A percentile compares a stretch with the other conserved stretches of the same genome.
Evolutionary conservation across 768 basidiomycete genomes (phyloP).

Genomic region (Cyclocybe cylindracea): DNA sequence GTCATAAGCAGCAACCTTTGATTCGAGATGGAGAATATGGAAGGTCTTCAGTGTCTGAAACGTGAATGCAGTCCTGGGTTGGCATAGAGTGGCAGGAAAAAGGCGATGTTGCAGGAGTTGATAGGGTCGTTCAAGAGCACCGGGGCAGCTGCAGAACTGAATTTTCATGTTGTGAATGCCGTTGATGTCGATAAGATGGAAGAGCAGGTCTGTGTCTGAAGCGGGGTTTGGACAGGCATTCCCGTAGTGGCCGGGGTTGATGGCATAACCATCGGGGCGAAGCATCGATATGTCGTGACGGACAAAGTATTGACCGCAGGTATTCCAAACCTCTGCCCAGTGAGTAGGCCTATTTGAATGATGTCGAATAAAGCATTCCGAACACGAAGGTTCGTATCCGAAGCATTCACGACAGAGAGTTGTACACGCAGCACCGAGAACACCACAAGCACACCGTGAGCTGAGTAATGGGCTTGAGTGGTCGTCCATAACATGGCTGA

Average conservation of each 20-base stretch:
- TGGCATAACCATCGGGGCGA: neutral
- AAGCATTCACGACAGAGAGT: neutral
- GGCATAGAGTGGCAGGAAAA: conserved; percentile 22
- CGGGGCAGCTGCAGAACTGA: conserved; percentile 18
- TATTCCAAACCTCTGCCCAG: conserved; percentile 13
- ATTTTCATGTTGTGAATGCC: conserved; percentile 20
- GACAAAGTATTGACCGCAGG: neutral
- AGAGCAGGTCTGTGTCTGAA: neutral
- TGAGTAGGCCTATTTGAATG: neutral
- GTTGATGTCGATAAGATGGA: conserved; percentile 20
- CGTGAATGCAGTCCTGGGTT: conserved; percentile 22
- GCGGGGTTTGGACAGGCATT: neutral
- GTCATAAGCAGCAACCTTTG: conserved; percentile 23
- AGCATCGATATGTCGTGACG: conserved; percentile 17
- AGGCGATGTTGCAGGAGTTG: conserved; percentile 21
- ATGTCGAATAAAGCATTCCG: neutral
- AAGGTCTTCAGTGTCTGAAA: conserved; percentile 19
- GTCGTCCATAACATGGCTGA: too few species aligned
- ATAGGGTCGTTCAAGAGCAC: neutral
- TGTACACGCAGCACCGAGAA: too few species aligned
- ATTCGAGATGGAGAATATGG: conserved; percentile 22
- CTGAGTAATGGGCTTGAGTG: too few species aligned
- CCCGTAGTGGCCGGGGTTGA: conserved; percentile 8
- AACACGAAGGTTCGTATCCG: neutral
- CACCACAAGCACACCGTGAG: too few species aligned